These are phyloP conservation scores for Trifolium repens DNA, from an alignment of 306 rosid species.

Conservation along the genomic window DNA sequence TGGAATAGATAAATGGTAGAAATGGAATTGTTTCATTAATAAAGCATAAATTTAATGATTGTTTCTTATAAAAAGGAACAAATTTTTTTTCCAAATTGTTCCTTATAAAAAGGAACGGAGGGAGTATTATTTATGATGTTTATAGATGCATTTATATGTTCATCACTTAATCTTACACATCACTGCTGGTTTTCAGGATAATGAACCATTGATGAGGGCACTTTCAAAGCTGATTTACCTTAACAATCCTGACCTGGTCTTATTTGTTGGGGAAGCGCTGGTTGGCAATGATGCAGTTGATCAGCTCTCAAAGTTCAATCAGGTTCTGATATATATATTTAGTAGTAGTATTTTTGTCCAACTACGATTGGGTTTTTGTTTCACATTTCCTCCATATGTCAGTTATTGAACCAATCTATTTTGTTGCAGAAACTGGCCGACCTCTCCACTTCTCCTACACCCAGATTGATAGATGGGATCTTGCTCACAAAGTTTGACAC, in stretches of 20 bases:
- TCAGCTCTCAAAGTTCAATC: constrained; percentile 97
- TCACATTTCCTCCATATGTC: not conserved
- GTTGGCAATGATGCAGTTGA: constrained; percentile 99
- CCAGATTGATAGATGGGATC: constrained; percentile 90
- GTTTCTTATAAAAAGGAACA: no score
- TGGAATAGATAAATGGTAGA: no score
- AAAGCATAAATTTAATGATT: no score
- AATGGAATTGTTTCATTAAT: no score
- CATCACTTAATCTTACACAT: constrained; percentile 30
- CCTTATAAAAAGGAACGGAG: no score
- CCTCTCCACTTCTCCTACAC: constrained; percentile 66
- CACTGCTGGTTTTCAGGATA: constrained; percentile 67
- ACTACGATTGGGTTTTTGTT: not conserved
- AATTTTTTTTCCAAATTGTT: no score
- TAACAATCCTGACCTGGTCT: constrained; percentile 90
- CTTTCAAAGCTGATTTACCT: constrained; percentile 89
- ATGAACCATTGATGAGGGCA: constrained; percentile 98
- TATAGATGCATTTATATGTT: constrained; percentile 5
- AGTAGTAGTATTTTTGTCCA: constrained; percentile 5
- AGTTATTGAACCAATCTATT: constrained; percentile 26
- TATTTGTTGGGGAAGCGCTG: constrained; percentile 97
- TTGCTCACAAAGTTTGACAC: constrained; percentile 98
- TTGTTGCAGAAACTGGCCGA: constrained; percentile 87
- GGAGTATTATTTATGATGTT: not conserved
- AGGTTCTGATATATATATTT: constrained; percentile 54